A percentile compares a stretch with the other conserved stretches of the same genome.
Conservation (phyloP, 371 early-diverging fungal species). For the Mortierella sp. region DNA sequence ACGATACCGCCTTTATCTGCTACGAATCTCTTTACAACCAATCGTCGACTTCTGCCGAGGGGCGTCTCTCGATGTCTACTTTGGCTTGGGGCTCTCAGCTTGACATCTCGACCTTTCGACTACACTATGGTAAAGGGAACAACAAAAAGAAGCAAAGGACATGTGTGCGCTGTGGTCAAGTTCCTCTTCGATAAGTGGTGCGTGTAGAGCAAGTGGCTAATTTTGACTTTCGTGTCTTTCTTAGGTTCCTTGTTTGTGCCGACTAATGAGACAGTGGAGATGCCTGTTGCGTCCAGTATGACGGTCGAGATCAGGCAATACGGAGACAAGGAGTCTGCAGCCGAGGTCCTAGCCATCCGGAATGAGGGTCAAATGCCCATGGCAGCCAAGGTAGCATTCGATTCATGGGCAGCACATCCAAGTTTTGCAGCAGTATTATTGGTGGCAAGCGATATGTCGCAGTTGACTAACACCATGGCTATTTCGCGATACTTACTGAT, state of each 20-base stretch:
- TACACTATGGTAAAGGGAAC: constrained; percentile 56
- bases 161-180: neutral
- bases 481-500: neutral
- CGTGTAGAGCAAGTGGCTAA: too few relatives aligned
- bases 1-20: constrained; percentile 25
- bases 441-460: neutral
- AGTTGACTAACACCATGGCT: neutral
- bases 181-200: too few relatives aligned
- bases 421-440: neutral
- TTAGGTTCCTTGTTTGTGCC: constrained; percentile 32
- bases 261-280: neutral
- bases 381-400: constrained; percentile 17
- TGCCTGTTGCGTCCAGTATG: constrained; percentile 29
- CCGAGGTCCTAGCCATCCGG: constrained; percentile 30
- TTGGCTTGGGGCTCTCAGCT: constrained; percentile 47
- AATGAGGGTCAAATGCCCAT: constrained; percentile 19
- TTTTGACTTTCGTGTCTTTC: neutral
- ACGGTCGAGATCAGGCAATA: constrained; percentile 47
- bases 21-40: constrained; percentile 44
- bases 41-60: constrained; percentile 20
- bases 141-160: neutral
- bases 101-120: constrained; percentile 44
- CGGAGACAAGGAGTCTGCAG: constrained; percentile 51
- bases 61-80: constrained; percentile 28
- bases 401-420: too few relatives aligned